Conservation (phyloP, 371 early-diverging fungal genomes). For the Apophysomyces variabilis region DNA sequence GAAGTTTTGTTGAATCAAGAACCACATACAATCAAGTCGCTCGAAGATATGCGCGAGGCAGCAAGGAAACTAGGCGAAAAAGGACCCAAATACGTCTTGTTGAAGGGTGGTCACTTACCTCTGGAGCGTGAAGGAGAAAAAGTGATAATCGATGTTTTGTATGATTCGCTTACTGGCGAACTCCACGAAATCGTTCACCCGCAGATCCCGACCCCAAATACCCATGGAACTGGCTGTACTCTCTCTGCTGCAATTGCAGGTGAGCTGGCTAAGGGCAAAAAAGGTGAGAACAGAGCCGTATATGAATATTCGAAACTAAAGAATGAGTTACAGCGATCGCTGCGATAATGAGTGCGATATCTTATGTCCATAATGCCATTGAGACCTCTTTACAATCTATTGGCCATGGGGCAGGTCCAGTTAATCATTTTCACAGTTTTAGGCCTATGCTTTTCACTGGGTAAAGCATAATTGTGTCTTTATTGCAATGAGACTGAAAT, state of each 20-base stretch:
- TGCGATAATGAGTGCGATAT: conserved; percentile 53
- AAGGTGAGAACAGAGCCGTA: conserved; percentile 37
- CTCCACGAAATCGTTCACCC: conserved; percentile 56
- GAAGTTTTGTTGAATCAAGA: conserved; percentile 54
- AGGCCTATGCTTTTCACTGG: conserved; percentile 53
- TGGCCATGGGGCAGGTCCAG: conserved; percentile 76
- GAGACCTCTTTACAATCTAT: conserved; percentile 46
- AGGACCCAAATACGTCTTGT: conserved; percentile 63
- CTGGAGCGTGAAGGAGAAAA: conserved; percentile 31
- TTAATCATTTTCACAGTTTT: conserved; percentile 73
- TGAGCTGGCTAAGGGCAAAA: conserved; percentile 62
- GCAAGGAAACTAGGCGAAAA: conserved; percentile 52
- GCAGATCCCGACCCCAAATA: conserved; percentile 67
- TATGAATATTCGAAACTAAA: not conserved
- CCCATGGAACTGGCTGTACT: conserved; percentile 91
- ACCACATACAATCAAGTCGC: conserved; percentile 42
- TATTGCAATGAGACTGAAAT: not conserved
- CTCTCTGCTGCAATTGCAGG: conserved; percentile 82
- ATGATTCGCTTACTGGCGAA: conserved; percentile 40
- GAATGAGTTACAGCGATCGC: conserved; percentile 35
- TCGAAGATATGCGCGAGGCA: conserved; percentile 59
- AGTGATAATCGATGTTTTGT: conserved; percentile 69
- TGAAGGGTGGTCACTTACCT: conserved; percentile 87
- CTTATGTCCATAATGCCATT: conserved; percentile 66
- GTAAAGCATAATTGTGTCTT: conserved; percentile 26